Conservation (phyloP, 805 yeast species). For the Monosporozyma siamensis region DNA sequence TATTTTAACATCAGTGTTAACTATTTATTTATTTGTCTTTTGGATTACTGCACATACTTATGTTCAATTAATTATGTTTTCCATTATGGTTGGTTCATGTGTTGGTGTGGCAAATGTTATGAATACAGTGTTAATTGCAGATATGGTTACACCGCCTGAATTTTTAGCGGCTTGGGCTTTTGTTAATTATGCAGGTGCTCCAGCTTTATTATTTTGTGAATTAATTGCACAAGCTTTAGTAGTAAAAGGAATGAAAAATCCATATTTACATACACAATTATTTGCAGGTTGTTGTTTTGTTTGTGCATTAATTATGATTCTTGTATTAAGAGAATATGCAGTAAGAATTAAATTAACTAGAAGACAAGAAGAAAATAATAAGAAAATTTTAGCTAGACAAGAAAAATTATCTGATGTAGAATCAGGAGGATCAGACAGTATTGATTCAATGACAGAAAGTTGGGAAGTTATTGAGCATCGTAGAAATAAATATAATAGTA, state of each 20-base stretch:
- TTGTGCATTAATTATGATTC: constrained; percentile 33
- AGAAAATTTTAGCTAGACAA: background rate
- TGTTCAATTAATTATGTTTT: constrained; percentile 33
- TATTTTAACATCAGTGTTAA: constrained; percentile 28
- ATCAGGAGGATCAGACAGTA: constrained; percentile 4
- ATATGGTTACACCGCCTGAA: constrained; percentile 31
- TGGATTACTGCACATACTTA: constrained; percentile 42
- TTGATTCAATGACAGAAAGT: background rate
- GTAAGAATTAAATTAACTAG: constrained; percentile 34
- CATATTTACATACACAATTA: constrained; percentile 50
- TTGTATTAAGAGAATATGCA: constrained; percentile 44
- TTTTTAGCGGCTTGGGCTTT: constrained; percentile 34
- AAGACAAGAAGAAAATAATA: constrained; percentile 6
- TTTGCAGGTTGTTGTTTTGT: constrained; percentile 47
- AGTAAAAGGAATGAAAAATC: constrained; percentile 25
- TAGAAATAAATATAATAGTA: constrained; percentile 12
- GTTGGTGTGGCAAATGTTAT: constrained; percentile 40
- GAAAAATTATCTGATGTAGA: constrained; percentile 1
- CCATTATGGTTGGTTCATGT: constrained; percentile 35
- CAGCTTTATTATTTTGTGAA: constrained; percentile 39
- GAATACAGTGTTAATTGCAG: constrained; percentile 34
- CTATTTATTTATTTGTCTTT: constrained; percentile 34
- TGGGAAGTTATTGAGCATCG: constrained; percentile 9
- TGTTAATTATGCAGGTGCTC: constrained; percentile 27
- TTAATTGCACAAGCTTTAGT: constrained; percentile 44